A percentile compares a stretch with the other conserved stretches of the same genome.
phyloP scores from a whole-genome alignment of 495 filamentous ascomycete genomes.

The Penicillium mononematosum region DNA sequence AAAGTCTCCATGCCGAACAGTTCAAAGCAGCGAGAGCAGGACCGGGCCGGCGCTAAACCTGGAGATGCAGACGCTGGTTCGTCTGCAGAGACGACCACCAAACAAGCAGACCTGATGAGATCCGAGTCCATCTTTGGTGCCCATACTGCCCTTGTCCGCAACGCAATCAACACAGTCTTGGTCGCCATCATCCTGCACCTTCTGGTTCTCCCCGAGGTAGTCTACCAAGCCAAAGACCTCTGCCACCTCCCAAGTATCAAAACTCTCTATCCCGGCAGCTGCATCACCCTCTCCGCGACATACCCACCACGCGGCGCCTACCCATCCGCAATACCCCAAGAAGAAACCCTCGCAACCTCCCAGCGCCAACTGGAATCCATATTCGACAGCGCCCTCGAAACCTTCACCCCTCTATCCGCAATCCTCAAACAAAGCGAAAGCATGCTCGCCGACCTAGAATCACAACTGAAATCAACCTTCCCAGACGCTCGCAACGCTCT shows the following conservation, averaged over 20 bases:
- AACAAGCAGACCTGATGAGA: constrained; percentile 1
- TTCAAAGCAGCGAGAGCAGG: neutral
- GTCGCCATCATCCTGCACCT: constrained; percentile 37
- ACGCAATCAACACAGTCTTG: constrained; percentile 34
- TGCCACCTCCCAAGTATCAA: constrained; percentile 32
- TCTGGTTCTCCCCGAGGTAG: constrained; percentile 42
- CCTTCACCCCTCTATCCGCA: constrained; percentile 29
- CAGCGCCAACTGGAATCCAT: constrained; percentile 37
- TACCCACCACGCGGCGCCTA: constrained; percentile 13
- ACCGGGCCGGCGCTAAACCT: neutral
- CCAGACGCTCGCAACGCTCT: constrained; percentile 39
- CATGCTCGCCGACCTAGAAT: constrained; percentile 33
- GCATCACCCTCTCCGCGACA: constrained; percentile 20
- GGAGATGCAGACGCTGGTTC: constrained; percentile 13
- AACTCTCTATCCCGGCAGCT: constrained; percentile 38
- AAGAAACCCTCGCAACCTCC: constrained; percentile 26
- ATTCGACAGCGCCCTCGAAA: constrained; percentile 34
- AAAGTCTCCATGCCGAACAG: constrained; percentile 18
- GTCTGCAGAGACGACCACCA: constrained; percentile 7
- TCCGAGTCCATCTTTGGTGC: constrained; percentile 3
- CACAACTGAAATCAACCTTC: constrained; percentile 32
- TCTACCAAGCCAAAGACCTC: constrained; percentile 37
- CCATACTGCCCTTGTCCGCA: constrained; percentile 21
- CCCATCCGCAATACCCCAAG: constrained; percentile 13
- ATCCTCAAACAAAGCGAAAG: constrained; percentile 40